These are phyloP conservation scores for Eustoma russellianum DNA, from an alignment of 257 asterid genomes.

Conservation along the genomic window DNA sequence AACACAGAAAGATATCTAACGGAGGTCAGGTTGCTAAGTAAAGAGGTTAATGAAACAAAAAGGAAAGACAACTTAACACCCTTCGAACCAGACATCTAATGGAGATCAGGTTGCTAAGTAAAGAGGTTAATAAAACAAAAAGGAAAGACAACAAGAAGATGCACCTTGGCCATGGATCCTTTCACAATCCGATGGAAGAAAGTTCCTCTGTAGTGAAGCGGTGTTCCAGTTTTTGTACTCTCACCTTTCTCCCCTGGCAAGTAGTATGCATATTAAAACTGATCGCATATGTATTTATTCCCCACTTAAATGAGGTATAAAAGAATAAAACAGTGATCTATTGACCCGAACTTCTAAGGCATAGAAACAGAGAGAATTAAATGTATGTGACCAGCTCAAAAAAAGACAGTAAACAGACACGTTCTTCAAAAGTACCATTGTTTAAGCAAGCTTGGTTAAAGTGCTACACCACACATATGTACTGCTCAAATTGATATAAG, in stretches of 20 bases:
- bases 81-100: conserved; percentile 17
- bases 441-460: too few species aligned
- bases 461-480: too few species aligned
- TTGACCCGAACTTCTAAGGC: too few species aligned
- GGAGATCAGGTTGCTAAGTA: background rate
- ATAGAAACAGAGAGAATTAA: too few species aligned
- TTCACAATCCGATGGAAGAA: conserved; percentile 75
- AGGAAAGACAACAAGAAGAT: conserved; percentile 9
- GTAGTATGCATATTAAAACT: background rate
- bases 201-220: conserved; percentile 91
- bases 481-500: too few species aligned
- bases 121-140: conserved; percentile 6
- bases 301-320: too few species aligned
- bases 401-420: too few species aligned
- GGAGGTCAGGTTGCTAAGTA: background rate
- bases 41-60: conserved; percentile 6
- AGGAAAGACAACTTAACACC: conserved; percentile 28
- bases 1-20: conserved; percentile 49
- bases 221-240: conserved; percentile 65
- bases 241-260: conserved; percentile 83
- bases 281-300: too few species aligned
- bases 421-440: too few species aligned
- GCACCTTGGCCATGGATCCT: conserved; percentile 85
- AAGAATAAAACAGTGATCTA: too few species aligned
- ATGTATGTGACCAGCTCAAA: too few species aligned